Conservation (phyloP, 2,329 filamentous ascomycete genomes). For the Colletotrichum lindemuthianum region DNA sequence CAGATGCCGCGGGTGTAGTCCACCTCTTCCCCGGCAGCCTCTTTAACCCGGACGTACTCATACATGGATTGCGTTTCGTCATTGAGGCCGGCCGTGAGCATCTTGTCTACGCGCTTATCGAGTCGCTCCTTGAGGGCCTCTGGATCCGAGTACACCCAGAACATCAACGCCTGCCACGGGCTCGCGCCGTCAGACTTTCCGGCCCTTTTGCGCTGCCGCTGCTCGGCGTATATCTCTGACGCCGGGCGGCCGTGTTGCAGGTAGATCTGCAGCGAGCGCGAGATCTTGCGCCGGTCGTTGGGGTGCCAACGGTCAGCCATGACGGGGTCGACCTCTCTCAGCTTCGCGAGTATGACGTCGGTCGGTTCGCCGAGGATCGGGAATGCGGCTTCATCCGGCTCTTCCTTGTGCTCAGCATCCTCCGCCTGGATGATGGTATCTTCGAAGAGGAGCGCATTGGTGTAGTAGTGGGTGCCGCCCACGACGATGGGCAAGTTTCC, state of each 20-base stretch:
- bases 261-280: slow-evolving; percentile 89
- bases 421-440: slow-evolving; percentile 65
- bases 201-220: slow-evolving; percentile 60
- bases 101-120: slow-evolving; percentile 82
- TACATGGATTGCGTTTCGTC: slow-evolving; percentile 60
- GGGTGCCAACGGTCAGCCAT: slow-evolving; percentile 97
- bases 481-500: slow-evolving; percentile 90
- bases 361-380: slow-evolving; percentile 79
- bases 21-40: slow-evolving; percentile 60
- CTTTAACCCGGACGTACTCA: slow-evolving; percentile 47
- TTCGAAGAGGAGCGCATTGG: slow-evolving; percentile 86
- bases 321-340: slow-evolving; percentile 83
- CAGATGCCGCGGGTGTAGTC: slow-evolving; percentile 89
- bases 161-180: slow-evolving; percentile 71
- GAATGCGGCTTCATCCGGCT: slow-evolving; percentile 54
- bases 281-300: slow-evolving; percentile 89
- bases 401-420: slow-evolving; percentile 6
- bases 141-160: slow-evolving; percentile 86
- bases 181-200: slow-evolving; percentile 23
- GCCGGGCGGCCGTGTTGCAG: slow-evolving; percentile 83
- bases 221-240: slow-evolving; percentile 87
- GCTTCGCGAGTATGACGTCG: slow-evolving; percentile 75
- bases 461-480: slow-evolving; percentile 95
- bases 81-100: slow-evolving; percentile 71
- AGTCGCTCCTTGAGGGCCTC: slow-evolving; percentile 76